Evolutionary conservation across 306 rosid genomes (phyloP).

Genomic region (Benincasa hispida): DNA sequence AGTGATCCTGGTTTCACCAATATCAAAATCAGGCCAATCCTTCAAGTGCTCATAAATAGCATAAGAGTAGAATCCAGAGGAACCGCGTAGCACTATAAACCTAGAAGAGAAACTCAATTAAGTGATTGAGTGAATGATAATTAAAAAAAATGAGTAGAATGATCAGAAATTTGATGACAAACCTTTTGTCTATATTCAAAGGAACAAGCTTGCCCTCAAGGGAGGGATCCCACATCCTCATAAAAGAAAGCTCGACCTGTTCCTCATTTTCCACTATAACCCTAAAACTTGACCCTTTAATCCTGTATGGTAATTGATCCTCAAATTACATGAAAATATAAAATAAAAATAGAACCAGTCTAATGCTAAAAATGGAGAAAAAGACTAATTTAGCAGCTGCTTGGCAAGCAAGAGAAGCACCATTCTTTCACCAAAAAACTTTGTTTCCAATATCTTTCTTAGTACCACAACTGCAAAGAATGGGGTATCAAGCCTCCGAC

Average conservation of each 20-base stretch:
- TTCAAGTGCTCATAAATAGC: constrained; percentile 67
- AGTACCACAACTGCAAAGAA: too few species aligned
- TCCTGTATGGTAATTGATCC: constrained; percentile 47
- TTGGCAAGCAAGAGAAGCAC: neutral
- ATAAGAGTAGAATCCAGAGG: constrained; percentile 80
- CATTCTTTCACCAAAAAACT: neutral
- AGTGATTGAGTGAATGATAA: neutral
- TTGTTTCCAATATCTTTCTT: too few species aligned
- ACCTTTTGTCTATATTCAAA: constrained; percentile 92
- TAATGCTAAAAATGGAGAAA: neutral
- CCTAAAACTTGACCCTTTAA: constrained; percentile 51
- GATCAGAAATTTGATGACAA: constrained; percentile 6
- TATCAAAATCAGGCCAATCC: constrained; percentile 86
- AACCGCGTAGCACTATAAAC: constrained; percentile 65
- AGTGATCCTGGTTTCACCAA: constrained; percentile 73
- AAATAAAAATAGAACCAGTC: neutral
- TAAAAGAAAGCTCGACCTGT: constrained; percentile 76
- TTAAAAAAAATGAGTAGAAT: neutral
- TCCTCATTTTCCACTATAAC: constrained; percentile 79
- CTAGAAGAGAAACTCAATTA: constrained; percentile 20
- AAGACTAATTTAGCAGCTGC: neutral
- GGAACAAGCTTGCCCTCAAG: constrained; percentile 81
- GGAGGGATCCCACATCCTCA: constrained; percentile 76
- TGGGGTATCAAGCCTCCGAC: too few species aligned
- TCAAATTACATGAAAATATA: constrained; percentile 7